Conservation (phyloP, 2,329 filamentous ascomycete genomes). For the Monosporascus sp. region DNA sequence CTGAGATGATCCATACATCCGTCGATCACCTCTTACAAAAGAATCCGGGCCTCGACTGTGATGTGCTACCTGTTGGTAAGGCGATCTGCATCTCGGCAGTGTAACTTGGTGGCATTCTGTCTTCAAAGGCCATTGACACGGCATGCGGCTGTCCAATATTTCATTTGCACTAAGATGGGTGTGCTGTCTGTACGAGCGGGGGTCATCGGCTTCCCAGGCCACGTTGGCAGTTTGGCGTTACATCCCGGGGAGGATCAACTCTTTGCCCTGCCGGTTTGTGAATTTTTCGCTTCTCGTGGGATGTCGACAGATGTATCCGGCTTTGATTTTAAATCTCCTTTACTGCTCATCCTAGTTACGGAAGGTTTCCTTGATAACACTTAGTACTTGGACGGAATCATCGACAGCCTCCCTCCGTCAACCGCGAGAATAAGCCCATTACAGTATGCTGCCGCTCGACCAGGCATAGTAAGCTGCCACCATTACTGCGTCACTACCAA, state of each 20-base stretch:
- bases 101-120: not conserved
- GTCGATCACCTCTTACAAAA: slow-evolving; percentile 40
- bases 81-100: slow-evolving; percentile 39
- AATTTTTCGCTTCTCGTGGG: no score
- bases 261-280: no score
- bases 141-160: no score
- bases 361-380: not conserved
- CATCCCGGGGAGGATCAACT: no score
- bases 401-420: slow-evolving; percentile 20
- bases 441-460: slow-evolving; percentile 21
- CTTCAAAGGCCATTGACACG: no score
- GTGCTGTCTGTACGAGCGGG: no score
- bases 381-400: slow-evolving; percentile 20
- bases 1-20: slow-evolving; percentile 33
- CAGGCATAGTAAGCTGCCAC: slow-evolving; percentile 20
- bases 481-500: slow-evolving; percentile 24
- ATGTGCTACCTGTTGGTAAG: slow-evolving; percentile 35
- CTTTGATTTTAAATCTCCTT: no score
- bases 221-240: no score
- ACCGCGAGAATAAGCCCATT: slow-evolving; percentile 21
- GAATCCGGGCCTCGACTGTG: slow-evolving; percentile 44
- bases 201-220: no score
- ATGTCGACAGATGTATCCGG: no score
- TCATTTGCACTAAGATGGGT: no score
- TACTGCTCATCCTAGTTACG: no score